phyloP scores from a whole-genome alignment of 257 asterid genomes.

The Solanum ossicruentum region DNA sequence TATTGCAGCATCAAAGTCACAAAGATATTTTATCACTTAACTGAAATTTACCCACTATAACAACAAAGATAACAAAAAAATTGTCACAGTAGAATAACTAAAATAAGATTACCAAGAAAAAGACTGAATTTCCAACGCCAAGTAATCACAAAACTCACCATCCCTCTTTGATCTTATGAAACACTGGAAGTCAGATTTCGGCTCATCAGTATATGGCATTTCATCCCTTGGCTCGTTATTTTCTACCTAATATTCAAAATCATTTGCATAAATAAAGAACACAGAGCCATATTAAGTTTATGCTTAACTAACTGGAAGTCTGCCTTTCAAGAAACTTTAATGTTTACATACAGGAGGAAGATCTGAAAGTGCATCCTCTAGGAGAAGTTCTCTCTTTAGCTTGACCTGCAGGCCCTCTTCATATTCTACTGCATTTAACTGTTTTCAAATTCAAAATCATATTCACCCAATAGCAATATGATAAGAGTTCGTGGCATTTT shows the following conservation, averaged over 20 bases:
- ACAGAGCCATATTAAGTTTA: no score
- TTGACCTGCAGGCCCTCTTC: slow-evolving; percentile 22
- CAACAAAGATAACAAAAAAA: no score
- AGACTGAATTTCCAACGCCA: not conserved
- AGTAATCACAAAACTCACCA: slow-evolving; percentile 30
- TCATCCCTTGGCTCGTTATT: slow-evolving; percentile 51
- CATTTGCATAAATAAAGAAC: not conserved
- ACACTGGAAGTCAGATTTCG: slow-evolving; percentile 43
- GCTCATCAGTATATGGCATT: slow-evolving; percentile 29
- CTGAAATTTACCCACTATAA: not conserved
- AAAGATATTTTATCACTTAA: not conserved
- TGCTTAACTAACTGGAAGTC: no score
- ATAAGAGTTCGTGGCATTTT: not conserved
- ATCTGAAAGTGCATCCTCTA: slow-evolving; percentile 70
- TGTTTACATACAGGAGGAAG: slow-evolving; percentile 46
- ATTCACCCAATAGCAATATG: not conserved
- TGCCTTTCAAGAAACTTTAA: not conserved
- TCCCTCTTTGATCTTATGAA: slow-evolving; percentile 42
- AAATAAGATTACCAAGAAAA: not conserved
- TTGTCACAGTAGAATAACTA: not conserved
- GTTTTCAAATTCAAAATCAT: not conserved
- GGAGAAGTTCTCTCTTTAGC: slow-evolving; percentile 36
- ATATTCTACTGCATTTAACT: slow-evolving; percentile 40
- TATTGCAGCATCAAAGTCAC: no score
- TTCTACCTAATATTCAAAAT: slow-evolving; percentile 26